These are phyloP conservation scores for Trichoderma guizhouense DNA, from an alignment of 2,329 filamentous ascomycete genomes.

Conservation along the genomic window DNA sequence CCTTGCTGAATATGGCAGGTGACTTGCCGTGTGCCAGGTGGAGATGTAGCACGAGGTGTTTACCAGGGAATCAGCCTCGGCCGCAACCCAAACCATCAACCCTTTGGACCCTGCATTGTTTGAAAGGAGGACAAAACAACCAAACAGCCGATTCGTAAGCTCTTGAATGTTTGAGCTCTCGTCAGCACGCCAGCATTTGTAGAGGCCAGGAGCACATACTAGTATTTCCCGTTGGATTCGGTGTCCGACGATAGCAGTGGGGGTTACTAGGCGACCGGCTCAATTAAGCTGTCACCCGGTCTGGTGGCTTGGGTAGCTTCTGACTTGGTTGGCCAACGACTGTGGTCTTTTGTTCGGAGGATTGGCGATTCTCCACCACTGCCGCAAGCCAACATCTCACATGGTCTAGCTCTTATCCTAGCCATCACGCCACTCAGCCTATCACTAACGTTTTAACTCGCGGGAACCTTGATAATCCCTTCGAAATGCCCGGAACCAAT, in stretches of 20 bases:
- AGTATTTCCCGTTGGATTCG: background rate
- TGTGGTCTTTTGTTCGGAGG: background rate
- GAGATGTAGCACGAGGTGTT: background rate
- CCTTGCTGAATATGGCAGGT: background rate
- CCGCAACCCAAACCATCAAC: background rate
- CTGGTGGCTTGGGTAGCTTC: background rate
- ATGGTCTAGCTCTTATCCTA: background rate
- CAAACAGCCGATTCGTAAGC: background rate
- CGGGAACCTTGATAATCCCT: background rate
- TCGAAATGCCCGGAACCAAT: background rate
- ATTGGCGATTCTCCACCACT: background rate
- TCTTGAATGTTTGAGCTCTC: background rate
- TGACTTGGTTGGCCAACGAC: background rate
- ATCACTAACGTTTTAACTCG: background rate
- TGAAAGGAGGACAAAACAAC: background rate
- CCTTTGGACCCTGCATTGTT: background rate
- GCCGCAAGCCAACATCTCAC: background rate
- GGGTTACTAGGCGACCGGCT: background rate
- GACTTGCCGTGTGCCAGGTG: background rate
- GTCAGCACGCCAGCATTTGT: background rate
- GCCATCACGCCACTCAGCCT: background rate
- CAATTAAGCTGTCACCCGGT: background rate
- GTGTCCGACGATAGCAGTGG: background rate
- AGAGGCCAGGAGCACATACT: background rate
- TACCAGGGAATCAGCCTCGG: background rate